phyloP scores from a whole-genome alignment of 345 rosid species.

The Pistacia atlantica region DNA sequence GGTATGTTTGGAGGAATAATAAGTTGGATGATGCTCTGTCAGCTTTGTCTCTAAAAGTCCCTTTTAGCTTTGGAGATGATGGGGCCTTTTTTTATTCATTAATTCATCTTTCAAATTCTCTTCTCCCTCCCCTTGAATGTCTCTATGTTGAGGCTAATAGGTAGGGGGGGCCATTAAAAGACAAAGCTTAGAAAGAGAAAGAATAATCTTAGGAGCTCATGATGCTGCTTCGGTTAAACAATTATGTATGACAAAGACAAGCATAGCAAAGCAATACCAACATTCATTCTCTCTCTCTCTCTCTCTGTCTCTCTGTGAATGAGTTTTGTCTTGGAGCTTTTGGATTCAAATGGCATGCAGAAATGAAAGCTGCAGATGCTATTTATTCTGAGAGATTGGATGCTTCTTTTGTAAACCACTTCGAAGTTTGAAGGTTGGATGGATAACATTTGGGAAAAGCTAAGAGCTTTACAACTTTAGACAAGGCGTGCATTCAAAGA shows the following conservation, averaged over 20 bases:
- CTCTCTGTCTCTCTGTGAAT: slow-evolving; percentile 29
- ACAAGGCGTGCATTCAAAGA: slow-evolving; percentile 28
- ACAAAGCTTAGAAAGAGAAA: slow-evolving; percentile 37
- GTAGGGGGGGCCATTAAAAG: slow-evolving; percentile 27
- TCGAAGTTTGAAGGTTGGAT: slow-evolving; percentile 19
- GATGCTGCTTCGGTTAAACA: slow-evolving; percentile 46
- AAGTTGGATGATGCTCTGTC: slow-evolving; percentile 28
- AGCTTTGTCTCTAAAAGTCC: slow-evolving; percentile 16
- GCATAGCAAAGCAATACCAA: slow-evolving; percentile 31
- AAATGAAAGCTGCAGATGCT: slow-evolving; percentile 66
- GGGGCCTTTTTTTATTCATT: slow-evolving; percentile 30
- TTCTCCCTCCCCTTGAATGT: slow-evolving; percentile 22
- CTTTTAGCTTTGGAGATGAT: slow-evolving; percentile 48
- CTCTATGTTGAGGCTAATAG: slow-evolving; percentile 18
- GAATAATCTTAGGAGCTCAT: slow-evolving; percentile 45
- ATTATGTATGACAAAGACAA: slow-evolving; percentile 50
- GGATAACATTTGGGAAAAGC: background rate
- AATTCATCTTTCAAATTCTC: slow-evolving; percentile 22
- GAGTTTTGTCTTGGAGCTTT: slow-evolving; percentile 50
- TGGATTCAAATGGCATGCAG: slow-evolving; percentile 80
- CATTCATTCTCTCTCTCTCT: slow-evolving; percentile 15
- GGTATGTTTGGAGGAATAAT: slow-evolving; percentile 77
- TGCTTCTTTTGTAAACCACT: slow-evolving; percentile 42
- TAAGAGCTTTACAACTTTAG: background rate
- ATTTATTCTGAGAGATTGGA: slow-evolving; percentile 36